Conservation (phyloP, 352 stramenopile species). For the Globisporangium emineosum region DNA sequence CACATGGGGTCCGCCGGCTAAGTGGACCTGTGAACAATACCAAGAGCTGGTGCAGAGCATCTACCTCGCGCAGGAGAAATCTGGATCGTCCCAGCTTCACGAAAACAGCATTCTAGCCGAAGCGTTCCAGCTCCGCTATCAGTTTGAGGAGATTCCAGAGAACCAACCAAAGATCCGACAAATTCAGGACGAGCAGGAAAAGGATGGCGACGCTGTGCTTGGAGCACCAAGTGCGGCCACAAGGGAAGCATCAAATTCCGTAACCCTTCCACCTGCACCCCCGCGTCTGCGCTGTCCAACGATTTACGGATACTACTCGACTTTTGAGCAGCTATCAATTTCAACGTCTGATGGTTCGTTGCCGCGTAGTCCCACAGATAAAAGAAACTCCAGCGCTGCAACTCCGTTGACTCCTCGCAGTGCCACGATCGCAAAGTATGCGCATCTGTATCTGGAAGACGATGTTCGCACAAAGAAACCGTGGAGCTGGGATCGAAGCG, state of each 20-base stretch:
- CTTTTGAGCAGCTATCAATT: conserved; percentile 53
- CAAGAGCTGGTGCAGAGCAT: conserved; percentile 61
- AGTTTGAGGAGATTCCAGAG: conserved; percentile 62
- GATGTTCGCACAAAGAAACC: conserved; percentile 49
- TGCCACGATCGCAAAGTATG: conserved; percentile 76
- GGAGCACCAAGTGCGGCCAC: background rate
- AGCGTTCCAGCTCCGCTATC: conserved; percentile 57
- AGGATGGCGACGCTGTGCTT: background rate
- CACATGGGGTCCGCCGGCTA: conserved; percentile 41
- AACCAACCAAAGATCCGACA: conserved; percentile 42
- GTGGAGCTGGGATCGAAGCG: conserved; percentile 48
- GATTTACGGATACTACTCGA: conserved; percentile 73
- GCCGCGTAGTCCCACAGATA: background rate
- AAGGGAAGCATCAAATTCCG: conserved; percentile 5
- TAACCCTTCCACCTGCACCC: conserved; percentile 17
- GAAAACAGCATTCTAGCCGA: conserved; percentile 36
- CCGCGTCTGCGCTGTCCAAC: conserved; percentile 53
- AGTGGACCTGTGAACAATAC: conserved; percentile 57
- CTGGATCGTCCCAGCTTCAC: conserved; percentile 28
- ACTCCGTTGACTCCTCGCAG: conserved; percentile 52
- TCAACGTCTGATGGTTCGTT: background rate
- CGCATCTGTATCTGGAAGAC: conserved; percentile 66
- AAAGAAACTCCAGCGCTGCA: background rate
- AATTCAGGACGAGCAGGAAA: conserved; percentile 16
- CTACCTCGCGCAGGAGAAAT: conserved; percentile 47